phyloP scores from a whole-genome alignment of 164 flowering plant species.

The Aristolochia contorta region DNA sequence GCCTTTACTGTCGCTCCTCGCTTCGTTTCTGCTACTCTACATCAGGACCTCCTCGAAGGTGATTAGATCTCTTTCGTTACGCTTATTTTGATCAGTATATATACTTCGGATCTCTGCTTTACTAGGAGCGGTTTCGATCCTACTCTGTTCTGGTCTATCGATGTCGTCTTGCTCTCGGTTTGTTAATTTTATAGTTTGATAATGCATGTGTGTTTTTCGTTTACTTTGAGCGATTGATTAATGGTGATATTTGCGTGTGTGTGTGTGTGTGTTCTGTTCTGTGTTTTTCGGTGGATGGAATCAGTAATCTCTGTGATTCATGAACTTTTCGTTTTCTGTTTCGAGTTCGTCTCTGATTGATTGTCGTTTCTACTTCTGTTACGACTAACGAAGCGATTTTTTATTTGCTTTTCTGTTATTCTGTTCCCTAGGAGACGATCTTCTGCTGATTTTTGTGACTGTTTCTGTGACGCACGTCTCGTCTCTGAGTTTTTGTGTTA shows the following conservation, averaged over 20 bases:
- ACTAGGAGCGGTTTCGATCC: no score
- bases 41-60: conserved; percentile 31
- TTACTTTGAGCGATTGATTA: neutral
- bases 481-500: neutral
- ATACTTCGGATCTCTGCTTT: neutral
- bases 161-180: no score
- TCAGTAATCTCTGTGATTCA: no score
- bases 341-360: no score
- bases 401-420: no score
- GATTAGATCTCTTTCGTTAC: conserved; percentile 1
- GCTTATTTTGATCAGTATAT: neutral
- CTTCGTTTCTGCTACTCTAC: conserved; percentile 40
- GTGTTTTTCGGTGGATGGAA: no score
- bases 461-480: neutral
- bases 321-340: no score
- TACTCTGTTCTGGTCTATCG: no score
- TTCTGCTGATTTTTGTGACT: neutral
- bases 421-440: neutral
- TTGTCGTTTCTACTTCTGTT: no score
- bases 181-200: neutral
- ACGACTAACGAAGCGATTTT: no score
- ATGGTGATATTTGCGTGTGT: neutral
- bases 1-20: conserved; percentile 42
- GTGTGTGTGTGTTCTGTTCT: no score
- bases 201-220: neutral